These are phyloP conservation scores for Stagonosporopsis cucurbitacearum DNA, from an alignment of 2,329 filamentous ascomycete genomes.

Conservation along the genomic window DNA sequence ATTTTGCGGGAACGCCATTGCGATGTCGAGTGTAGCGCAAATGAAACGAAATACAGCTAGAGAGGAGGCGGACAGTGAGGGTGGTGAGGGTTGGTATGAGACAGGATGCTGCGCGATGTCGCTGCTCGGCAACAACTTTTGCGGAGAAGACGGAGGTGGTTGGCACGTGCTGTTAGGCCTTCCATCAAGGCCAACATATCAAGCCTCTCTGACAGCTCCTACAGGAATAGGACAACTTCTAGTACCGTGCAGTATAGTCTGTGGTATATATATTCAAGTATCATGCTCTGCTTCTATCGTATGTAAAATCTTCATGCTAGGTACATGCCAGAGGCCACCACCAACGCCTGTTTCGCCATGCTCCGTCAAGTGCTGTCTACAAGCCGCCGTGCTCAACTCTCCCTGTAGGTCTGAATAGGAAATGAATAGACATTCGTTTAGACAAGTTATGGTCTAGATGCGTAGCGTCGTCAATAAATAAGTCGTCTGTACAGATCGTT, in stretches of 20 bases:
- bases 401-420: constrained; percentile 27
- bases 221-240: background rate
- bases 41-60: background rate
- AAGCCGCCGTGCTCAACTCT: constrained; percentile 30
- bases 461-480: constrained; percentile 41
- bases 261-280: constrained; percentile 2
- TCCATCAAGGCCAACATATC: background rate
- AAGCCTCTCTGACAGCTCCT: no score
- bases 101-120: constrained; percentile 2
- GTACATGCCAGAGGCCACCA: constrained; percentile 17
- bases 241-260: background rate
- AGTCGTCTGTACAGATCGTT: constrained; percentile 24
- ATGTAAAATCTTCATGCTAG: constrained; percentile 15
- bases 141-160: constrained; percentile 45
- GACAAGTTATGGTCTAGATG: constrained; percentile 33
- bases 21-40: background rate
- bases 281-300: constrained; percentile 16
- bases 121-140: constrained; percentile 34
- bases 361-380: constrained; percentile 11
- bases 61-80: background rate
- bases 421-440: constrained; percentile 30
- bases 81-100: background rate
- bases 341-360: constrained; percentile 17
- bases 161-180: constrained; percentile 10
- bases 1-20: constrained; percentile 44